Percentiles rank a stretch among this genome's conserved stretches.
These are phyloP conservation scores for Lithospermum erythrorhizon DNA, from an alignment of 257 asterid species.

Conservation along the genomic window DNA sequence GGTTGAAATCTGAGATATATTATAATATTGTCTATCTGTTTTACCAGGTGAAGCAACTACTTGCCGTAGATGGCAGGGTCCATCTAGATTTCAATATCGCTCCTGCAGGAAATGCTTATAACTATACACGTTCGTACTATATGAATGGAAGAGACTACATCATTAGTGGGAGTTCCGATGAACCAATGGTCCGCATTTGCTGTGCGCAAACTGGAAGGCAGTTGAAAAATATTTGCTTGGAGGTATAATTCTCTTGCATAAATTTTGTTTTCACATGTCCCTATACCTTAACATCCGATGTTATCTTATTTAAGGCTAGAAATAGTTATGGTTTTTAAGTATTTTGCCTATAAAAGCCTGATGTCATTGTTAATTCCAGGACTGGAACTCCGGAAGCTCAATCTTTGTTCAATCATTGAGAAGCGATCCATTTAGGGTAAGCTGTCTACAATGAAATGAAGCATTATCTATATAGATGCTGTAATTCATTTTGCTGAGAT, in stretches of 20 bases:
- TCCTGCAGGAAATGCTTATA: slow-evolving; percentile 53
- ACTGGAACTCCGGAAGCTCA: slow-evolving; percentile 29
- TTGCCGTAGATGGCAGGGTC: slow-evolving; percentile 59
- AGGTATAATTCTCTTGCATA: slow-evolving; percentile 27
- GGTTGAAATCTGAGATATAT: not conserved
- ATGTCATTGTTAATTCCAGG: slow-evolving; percentile 23
- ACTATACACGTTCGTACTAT: slow-evolving; percentile 79
- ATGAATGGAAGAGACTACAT: slow-evolving; percentile 78
- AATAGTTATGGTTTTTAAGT: not conserved
- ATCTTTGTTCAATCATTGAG: slow-evolving; percentile 63
- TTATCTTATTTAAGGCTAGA: not conserved
- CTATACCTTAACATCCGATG: not conserved
- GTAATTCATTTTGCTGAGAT: slow-evolving; percentile 1
- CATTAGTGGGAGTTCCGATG: slow-evolving; percentile 73
- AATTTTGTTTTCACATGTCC: not conserved
- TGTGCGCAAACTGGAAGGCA: slow-evolving; percentile 77
- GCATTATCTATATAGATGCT: not conserved
- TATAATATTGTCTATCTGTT: not conserved
- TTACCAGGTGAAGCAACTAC: slow-evolving; percentile 62
- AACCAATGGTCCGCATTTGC: slow-evolving; percentile 48
- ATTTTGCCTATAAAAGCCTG: not conserved
- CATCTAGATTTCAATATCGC: slow-evolving; percentile 61
- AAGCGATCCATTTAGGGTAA: slow-evolving; percentile 76
- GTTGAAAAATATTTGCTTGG: slow-evolving; percentile 41
- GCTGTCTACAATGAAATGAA: slow-evolving; percentile 13